These are phyloP conservation scores for Pichia manshurica DNA, from an alignment of 805 yeast genomes.

Conservation along the genomic window DNA sequence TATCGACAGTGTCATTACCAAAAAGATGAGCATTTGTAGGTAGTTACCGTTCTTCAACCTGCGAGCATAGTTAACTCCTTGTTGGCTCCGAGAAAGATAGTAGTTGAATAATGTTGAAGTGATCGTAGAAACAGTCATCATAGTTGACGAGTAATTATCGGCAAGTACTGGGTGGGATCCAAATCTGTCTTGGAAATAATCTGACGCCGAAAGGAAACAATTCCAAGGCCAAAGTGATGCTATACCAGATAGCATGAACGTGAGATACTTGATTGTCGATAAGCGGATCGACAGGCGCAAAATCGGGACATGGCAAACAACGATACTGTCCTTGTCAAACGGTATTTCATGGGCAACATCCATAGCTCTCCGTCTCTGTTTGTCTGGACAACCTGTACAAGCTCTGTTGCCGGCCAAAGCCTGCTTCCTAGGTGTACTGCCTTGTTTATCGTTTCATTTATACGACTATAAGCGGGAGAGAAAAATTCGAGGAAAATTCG, in stretches of 20 bases:
- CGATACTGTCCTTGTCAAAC: neutral
- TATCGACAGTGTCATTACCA: constrained; percentile 50
- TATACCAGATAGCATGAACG: constrained; percentile 66
- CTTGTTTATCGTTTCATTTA: no score
- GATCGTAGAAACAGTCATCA: constrained; percentile 82
- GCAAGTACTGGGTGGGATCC: constrained; percentile 43
- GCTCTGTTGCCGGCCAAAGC: no score
- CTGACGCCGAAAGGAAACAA: constrained; percentile 79
- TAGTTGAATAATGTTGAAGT: constrained; percentile 56
- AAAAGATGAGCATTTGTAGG: constrained; percentile 53
- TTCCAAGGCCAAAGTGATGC: constrained; percentile 97
- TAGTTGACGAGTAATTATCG: constrained; percentile 64
- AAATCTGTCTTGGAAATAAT: constrained; percentile 66
- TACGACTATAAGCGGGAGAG: no score
- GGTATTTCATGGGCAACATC: neutral
- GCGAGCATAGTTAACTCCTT: constrained; percentile 47
- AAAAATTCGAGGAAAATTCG: no score
- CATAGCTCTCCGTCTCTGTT: neutral
- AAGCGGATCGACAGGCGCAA: constrained; percentile 17
- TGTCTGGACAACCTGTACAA: neutral
- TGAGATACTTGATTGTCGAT: constrained; percentile 38
- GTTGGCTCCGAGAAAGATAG: constrained; percentile 60
- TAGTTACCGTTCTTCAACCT: constrained; percentile 59
- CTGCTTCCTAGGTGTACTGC: no score
- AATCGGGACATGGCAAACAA: constrained; percentile 13